Evolutionary conservation across 108 stramenopile species (phyloP).

Genomic region (Conticribra guillardii): DNA sequence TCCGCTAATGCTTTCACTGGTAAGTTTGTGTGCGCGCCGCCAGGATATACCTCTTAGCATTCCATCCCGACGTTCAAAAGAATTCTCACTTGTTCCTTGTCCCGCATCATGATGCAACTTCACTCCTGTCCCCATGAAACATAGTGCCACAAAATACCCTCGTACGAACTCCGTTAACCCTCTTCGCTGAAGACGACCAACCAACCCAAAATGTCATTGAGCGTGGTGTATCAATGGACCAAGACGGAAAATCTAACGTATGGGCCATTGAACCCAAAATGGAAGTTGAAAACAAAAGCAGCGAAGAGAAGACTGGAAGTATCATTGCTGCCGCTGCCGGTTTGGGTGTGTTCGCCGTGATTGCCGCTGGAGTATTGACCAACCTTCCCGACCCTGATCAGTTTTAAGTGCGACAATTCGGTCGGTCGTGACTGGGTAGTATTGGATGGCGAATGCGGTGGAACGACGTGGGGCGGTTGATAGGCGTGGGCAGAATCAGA

Average conservation of each 20-base stretch:
- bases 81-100: too few species aligned
- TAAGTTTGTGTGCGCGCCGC: conserved; percentile 3
- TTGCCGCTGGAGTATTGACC: conserved; percentile 74
- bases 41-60: neutral
- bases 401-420: conserved; percentile 62
- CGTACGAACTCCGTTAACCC: conserved; percentile 1
- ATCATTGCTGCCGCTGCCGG: conserved; percentile 74
- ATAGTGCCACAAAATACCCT: conserved; percentile 21
- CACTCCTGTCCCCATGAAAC: neutral
- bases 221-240: conserved; percentile 88
- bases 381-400: conserved; percentile 90
- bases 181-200: conserved; percentile 22
- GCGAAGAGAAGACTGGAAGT: conserved; percentile 75
- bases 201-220: conserved; percentile 43
- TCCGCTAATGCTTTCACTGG: conserved; percentile 50
- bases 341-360: conserved; percentile 72
- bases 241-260: conserved; percentile 95
- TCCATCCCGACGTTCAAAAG: neutral
- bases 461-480: too few species aligned
- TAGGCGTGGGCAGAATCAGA: too few species aligned
- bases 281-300: conserved; percentile 80
- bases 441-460: too few species aligned
- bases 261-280: conserved; percentile 99
- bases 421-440: neutral
- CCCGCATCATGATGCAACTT: neutral